A percentile compares a stretch with the other conserved stretches of the same genome.
phyloP scores from a whole-genome alignment of 768 basidiomycete species.

The Grammothele lineata region DNA sequence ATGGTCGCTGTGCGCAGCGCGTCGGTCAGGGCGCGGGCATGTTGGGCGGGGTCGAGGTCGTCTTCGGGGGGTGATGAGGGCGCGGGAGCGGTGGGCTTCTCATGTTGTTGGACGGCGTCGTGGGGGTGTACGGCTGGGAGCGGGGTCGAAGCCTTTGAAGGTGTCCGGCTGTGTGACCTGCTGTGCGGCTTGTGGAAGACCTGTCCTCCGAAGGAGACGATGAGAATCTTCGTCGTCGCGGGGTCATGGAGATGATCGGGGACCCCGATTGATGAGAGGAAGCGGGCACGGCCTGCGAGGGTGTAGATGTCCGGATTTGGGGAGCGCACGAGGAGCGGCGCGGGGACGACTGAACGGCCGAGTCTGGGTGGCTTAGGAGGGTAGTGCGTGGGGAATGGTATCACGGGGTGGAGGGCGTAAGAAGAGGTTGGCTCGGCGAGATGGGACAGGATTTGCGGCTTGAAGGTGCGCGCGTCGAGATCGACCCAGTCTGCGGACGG shows the following conservation, averaged over 20 bases:
- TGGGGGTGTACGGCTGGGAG: not conserved
- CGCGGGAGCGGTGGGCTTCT: not conserved
- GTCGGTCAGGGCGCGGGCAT: conserved; percentile 13
- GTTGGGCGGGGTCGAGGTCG: conserved; percentile 6
- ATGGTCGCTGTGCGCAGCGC: conserved; percentile 15
- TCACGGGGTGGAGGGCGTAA: conserved; percentile 36
- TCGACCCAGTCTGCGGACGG: conserved; percentile 67
- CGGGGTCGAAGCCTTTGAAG: conserved; percentile 15
- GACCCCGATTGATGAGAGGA: conserved; percentile 59
- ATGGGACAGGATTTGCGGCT: conserved; percentile 38
- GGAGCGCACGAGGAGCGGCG: conserved; percentile 70
- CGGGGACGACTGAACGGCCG: conserved; percentile 39
- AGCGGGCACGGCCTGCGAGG: conserved; percentile 41
- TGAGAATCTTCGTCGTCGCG: conserved; percentile 50
- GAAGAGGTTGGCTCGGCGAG: conserved; percentile 32
- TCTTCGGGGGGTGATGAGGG: too few relatives aligned
- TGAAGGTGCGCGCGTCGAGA: conserved; percentile 40
- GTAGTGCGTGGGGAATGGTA: conserved; percentile 33
- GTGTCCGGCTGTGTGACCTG: conserved; percentile 26
- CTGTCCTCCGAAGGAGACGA: conserved; percentile 83
- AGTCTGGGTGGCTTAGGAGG: conserved; percentile 22
- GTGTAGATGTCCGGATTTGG: conserved; percentile 50
- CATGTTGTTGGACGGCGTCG: not conserved
- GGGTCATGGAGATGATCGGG: conserved; percentile 47
- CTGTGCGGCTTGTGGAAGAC: conserved; percentile 56